These are phyloP conservation scores for Cryptosporidium ryanae DNA, from an alignment of 169 alveolate species.

Conservation along the genomic window DNA sequence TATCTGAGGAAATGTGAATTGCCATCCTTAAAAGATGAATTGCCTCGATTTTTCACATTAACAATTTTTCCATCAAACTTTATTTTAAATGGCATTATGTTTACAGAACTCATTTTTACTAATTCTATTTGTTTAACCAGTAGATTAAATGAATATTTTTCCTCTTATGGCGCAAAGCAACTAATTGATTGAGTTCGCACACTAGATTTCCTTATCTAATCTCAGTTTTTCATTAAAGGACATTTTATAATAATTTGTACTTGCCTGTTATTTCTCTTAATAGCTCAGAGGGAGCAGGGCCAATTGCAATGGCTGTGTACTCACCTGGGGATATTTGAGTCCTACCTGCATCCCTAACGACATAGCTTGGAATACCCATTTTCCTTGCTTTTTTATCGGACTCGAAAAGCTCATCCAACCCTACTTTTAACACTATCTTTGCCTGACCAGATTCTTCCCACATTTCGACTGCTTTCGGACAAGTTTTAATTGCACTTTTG, in stretches of 20 bases:
- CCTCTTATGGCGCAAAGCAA: conserved; percentile 13
- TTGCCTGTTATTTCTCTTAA: conserved; percentile 85
- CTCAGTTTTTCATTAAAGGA: background rate
- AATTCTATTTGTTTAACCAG: background rate
- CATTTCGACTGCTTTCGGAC: conserved; percentile 63
- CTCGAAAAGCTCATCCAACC: conserved; percentile 80
- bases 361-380: conserved; percentile 78
- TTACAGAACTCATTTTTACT: background rate
- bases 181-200: too few species aligned
- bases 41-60: background rate
- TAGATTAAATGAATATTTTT: background rate
- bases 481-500: conserved; percentile 50
- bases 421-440: conserved; percentile 83
- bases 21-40: background rate
- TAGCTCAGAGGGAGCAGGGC: conserved; percentile 86
- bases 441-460: conserved; percentile 82
- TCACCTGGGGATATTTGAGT: conserved; percentile 87
- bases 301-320: conserved; percentile 86
- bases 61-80: conserved; percentile 26
- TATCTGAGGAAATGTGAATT: background rate
- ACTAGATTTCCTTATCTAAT: background rate
- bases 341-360: conserved; percentile 88
- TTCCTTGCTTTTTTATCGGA: conserved; percentile 80
- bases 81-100: conserved; percentile 53
- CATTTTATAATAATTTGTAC: conserved; percentile 79